These are phyloP conservation scores for Pleurotus tuber-regium DNA, from an alignment of 768 basidiomycete genomes.

Conservation along the genomic window DNA sequence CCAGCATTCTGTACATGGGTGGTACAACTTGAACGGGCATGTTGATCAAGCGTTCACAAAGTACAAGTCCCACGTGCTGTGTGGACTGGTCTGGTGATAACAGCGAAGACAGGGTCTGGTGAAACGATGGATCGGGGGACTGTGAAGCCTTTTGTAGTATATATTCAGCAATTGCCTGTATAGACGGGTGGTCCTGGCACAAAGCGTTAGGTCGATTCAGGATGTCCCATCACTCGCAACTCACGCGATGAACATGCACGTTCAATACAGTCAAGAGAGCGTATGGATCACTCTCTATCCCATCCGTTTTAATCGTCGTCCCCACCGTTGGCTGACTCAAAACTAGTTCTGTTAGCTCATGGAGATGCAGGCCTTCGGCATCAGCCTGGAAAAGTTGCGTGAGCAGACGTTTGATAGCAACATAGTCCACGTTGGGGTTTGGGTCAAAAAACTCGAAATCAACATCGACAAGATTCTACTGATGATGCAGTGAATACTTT, in stretches of 20 bases:
- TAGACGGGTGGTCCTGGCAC: conserved; percentile 64
- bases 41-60: conserved; percentile 89
- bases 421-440: conserved; percentile 78
- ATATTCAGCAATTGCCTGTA: conserved; percentile 71
- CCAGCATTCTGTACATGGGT: conserved; percentile 89
- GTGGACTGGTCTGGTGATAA: conserved; percentile 30
- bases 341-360: conserved; percentile 79
- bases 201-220: too few relatives aligned
- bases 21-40: conserved; percentile 94
- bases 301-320: conserved; percentile 91
- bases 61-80: conserved; percentile 74
- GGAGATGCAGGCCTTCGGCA: conserved; percentile 65
- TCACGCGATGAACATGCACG: conserved; percentile 63
- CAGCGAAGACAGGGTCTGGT: conserved; percentile 50
- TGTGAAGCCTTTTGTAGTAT: conserved; percentile 52
- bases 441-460: conserved; percentile 95
- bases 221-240: too few relatives aligned
- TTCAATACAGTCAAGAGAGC: conserved; percentile 85
- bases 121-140: conserved; percentile 44
- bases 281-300: conserved; percentile 85
- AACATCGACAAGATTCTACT: conserved; percentile 73
- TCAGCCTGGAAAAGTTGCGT: conserved; percentile 72
- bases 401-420: conserved; percentile 76
- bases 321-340: conserved; percentile 74
- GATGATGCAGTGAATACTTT: conserved; percentile 17